phyloP scores from a whole-genome alignment of 306 rosid species.

The Cyamopsis tetragonoloba region DNA sequence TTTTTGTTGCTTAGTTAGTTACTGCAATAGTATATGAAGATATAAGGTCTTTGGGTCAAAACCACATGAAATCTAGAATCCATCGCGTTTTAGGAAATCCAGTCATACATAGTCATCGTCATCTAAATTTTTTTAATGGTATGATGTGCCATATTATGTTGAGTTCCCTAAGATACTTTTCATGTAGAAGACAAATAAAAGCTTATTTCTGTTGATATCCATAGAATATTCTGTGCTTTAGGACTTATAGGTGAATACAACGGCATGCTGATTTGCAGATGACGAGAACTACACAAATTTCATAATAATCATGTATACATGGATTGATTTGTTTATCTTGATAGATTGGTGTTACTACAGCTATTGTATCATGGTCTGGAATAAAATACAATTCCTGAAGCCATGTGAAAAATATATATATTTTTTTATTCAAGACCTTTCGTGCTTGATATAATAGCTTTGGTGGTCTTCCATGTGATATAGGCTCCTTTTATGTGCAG shows the following conservation, averaged over 20 bases:
- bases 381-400: conserved; percentile 10
- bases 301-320: not conserved
- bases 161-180: not conserved
- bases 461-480: conserved; percentile 3
- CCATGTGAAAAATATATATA: not conserved
- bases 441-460: conserved; percentile 5
- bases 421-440: not conserved
- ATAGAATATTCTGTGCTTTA: not conserved
- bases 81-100: not conserved
- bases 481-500: not conserved
- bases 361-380: conserved; percentile 2
- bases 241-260: not conserved
- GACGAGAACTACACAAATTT: not conserved
- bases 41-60: not conserved
- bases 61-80: conserved; percentile 5
- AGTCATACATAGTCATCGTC: not conserved
- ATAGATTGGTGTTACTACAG: not conserved
- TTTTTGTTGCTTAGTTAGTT: conserved; percentile 4
- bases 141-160: not conserved
- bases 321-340: not conserved
- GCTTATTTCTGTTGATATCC: not conserved
- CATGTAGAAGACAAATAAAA: not conserved
- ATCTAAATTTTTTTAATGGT: not conserved
- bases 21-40: not conserved
- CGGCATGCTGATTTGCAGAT: not conserved